Evolutionary conservation across 2,329 filamentous ascomycete species (phyloP).

Genomic region (Cercospora sesami): DNA sequence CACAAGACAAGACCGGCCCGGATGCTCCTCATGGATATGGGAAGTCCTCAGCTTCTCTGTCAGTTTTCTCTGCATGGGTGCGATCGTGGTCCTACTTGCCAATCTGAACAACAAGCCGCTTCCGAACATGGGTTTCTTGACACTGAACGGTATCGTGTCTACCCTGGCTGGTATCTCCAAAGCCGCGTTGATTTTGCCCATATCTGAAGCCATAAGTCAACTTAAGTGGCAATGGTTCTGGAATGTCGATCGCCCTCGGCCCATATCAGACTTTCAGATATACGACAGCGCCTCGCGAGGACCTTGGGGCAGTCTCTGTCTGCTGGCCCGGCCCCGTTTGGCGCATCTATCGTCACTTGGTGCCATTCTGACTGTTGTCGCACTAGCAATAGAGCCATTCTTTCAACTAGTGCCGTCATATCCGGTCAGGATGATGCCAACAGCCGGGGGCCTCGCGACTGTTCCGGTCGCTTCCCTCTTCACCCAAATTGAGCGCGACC

Average conservation of each 20-base stretch:
- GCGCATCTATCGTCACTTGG: slow-evolving; percentile 18
- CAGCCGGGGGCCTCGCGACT: not conserved
- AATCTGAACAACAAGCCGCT: slow-evolving; percentile 19
- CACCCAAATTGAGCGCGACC: not conserved
- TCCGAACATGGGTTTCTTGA: slow-evolving; percentile 19
- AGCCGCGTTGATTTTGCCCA: slow-evolving; percentile 22
- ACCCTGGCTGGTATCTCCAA: slow-evolving; percentile 19
- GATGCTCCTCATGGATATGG: slow-evolving; percentile 22
- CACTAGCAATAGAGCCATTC: slow-evolving; percentile 18
- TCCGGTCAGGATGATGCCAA: not conserved
- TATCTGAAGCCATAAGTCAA: slow-evolving; percentile 24
- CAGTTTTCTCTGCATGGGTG: slow-evolving; percentile 18
- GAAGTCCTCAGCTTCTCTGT: slow-evolving; percentile 22
- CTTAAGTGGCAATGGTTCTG: slow-evolving; percentile 29
- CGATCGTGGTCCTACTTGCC: slow-evolving; percentile 19
- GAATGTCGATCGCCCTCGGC: slow-evolving; percentile 3
- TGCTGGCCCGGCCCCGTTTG: slow-evolving; percentile 10
- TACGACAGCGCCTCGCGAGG: slow-evolving; percentile 26
- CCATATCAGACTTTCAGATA: slow-evolving; percentile 22
- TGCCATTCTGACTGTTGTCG: slow-evolving; percentile 17
- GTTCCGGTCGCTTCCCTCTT: slow-evolving; percentile 6
- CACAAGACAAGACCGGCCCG: not conserved
- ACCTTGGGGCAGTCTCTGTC: slow-evolving; percentile 23
- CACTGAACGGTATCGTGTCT: slow-evolving; percentile 25
- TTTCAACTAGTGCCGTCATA: slow-evolving; percentile 20